Evolutionary conservation across 495 filamentous ascomycete genomes (phyloP).

Genomic region (Glonium stellatum): DNA sequence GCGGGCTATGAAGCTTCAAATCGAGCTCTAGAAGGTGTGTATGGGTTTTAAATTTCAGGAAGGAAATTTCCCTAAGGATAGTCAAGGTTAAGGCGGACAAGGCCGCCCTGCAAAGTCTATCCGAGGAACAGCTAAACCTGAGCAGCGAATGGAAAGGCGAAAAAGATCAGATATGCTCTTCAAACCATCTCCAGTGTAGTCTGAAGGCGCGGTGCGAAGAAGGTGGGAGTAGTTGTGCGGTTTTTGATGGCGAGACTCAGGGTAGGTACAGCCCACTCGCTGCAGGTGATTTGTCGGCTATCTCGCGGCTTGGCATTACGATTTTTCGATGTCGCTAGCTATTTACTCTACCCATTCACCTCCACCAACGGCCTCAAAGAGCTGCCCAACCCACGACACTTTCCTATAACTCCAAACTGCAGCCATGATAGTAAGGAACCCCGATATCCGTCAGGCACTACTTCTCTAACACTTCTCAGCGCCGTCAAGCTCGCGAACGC

Average conservation of each 20-base stretch:
- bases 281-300: neutral
- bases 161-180: neutral
- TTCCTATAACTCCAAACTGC: neutral
- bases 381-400: neutral
- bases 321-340: neutral
- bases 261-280: neutral
- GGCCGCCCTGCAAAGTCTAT: neutral
- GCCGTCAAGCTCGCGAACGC: conserved; percentile 73
- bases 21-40: neutral
- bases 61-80: neutral
- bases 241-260: neutral
- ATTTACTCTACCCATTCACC: neutral
- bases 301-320: neutral
- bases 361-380: neutral
- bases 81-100: neutral
- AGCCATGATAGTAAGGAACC: conserved; percentile 5
- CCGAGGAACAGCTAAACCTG: neutral
- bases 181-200: neutral
- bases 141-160: neutral
- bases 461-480: conserved; percentile 31
- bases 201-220: neutral
- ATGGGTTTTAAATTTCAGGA: neutral
- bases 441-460: neutral
- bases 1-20: neutral
- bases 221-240: neutral